Percentiles rank a stretch among this genome's conserved stretches.
phyloP scores from a whole-genome alignment of 2,329 filamentous ascomycete species.

The Talaromyces verruculosus region DNA sequence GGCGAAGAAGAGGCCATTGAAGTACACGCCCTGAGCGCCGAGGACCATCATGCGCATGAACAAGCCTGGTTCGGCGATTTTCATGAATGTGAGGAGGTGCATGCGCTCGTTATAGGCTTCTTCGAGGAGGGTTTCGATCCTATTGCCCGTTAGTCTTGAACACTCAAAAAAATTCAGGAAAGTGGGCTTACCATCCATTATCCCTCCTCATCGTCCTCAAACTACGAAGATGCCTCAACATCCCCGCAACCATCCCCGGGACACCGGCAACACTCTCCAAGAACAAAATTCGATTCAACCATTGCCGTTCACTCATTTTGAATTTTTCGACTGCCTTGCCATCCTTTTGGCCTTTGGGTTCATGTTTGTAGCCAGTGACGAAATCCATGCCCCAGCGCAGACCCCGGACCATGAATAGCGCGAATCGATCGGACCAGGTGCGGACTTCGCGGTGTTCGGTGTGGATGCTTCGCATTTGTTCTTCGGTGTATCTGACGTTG shows the following conservation, averaged over 20 bases:
- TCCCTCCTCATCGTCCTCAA: conserved; percentile 84
- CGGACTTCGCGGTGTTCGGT: conserved; percentile 75
- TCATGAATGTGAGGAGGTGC: conserved; percentile 90
- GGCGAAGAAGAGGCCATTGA: conserved; percentile 86
- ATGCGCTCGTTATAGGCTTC: conserved; percentile 93
- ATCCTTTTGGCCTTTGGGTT: conserved; percentile 45
- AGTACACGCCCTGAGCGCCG: conserved; percentile 91
- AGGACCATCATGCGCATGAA: conserved; percentile 94
- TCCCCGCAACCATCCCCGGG: conserved; percentile 94
- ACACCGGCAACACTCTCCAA: conserved; percentile 93
- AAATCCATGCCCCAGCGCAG: conserved; percentile 79
- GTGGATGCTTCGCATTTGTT: conserved; percentile 72
- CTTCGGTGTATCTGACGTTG: conserved; percentile 60
- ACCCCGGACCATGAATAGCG: conserved; percentile 72
- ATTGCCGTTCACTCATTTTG: conserved; percentile 78
- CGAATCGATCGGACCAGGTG: conserved; percentile 73
- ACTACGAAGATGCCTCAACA: conserved; percentile 84
- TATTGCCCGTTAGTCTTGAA: conserved; percentile 25
- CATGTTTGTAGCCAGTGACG: conserved; percentile 76
- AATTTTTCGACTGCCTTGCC: conserved; percentile 57
- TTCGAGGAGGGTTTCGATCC: conserved; percentile 89
- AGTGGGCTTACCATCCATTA: conserved; percentile 69
- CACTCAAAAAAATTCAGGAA: too few relatives aligned
- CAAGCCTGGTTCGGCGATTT: conserved; percentile 79
- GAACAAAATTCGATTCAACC: conserved; percentile 87